These are phyloP conservation scores for Peronospora tabacina DNA, from an alignment of 352 stramenopile species.

Conservation along the genomic window DNA sequence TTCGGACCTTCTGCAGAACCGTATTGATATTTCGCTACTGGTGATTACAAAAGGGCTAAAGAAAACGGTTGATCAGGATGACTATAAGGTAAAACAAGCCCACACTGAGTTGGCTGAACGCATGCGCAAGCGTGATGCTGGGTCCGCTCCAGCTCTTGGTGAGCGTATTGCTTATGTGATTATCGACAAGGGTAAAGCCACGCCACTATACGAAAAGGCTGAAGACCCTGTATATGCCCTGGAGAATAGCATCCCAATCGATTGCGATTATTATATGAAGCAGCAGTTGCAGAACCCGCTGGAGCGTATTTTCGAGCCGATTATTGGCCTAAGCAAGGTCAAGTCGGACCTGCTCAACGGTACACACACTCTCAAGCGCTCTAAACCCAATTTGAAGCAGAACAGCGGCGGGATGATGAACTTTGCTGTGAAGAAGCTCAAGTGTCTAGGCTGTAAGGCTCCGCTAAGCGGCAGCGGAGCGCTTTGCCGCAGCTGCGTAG, in stretches of 20 bases:
- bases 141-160: constrained; percentile 94
- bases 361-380: constrained; percentile 97
- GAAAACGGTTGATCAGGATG: constrained; percentile 95
- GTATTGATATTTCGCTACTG: constrained; percentile 98
- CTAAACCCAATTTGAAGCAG: constrained; percentile 92
- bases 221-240: constrained; percentile 99
- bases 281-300: constrained; percentile 98
- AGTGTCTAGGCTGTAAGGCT: constrained; percentile 96
- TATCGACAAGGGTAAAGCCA: constrained; percentile 94
- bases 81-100: constrained; percentile 98
- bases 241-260: constrained; percentile 98
- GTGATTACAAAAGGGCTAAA: constrained; percentile 99
- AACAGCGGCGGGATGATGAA: constrained; percentile 98
- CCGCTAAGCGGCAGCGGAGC: constrained; percentile 81
- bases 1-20: constrained; percentile 98
- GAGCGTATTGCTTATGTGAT: constrained; percentile 99
- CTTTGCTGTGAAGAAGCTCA: constrained; percentile 97
- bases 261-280: constrained; percentile 98
- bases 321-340: constrained; percentile 92
- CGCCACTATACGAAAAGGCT: constrained; percentile 94
- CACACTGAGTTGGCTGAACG: constrained; percentile 97
- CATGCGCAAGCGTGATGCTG: constrained; percentile 97
- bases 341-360: constrained; percentile 90
- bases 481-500: constrained; percentile 92
- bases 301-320: constrained; percentile 97